These are phyloP conservation scores for Aspergillus ostianus DNA, from an alignment of 495 filamentous ascomycete species.

Conservation along the genomic window DNA sequence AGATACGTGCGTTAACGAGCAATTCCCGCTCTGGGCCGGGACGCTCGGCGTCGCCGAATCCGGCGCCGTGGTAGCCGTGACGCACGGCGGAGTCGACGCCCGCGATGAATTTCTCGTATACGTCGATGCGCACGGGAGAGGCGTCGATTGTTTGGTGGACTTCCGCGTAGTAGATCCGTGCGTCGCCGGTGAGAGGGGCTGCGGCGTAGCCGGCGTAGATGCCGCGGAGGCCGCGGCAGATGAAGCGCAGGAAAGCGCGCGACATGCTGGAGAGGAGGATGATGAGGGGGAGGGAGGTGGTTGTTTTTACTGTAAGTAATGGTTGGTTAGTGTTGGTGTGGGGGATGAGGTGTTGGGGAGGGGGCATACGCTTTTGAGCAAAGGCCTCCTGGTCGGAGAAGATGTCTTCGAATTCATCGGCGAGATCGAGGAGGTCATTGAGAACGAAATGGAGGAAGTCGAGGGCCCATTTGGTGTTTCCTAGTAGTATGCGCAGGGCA, in stretches of 20 bases:
- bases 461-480: constrained; percentile 60
- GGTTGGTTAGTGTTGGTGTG: constrained; percentile 13
- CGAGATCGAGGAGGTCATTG: constrained; percentile 63
- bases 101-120: constrained; percentile 50
- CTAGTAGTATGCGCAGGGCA: constrained; percentile 41
- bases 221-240: constrained; percentile 60
- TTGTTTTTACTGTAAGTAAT: constrained; percentile 45
- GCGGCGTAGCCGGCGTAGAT: constrained; percentile 36
- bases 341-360: background rate
- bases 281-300: constrained; percentile 59
- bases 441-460: constrained; percentile 68
- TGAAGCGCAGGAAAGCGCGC: constrained; percentile 65
- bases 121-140: constrained; percentile 43
- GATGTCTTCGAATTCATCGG: constrained; percentile 51
- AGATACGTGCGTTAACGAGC: constrained; percentile 45
- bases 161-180: constrained; percentile 41
- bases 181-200: constrained; percentile 33
- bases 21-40: constrained; percentile 49
- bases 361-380: constrained; percentile 42
- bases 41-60: constrained; percentile 46
- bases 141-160: constrained; percentile 41
- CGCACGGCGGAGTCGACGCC: constrained; percentile 48
- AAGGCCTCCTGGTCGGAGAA: constrained; percentile 41
- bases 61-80: constrained; percentile 45
- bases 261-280: constrained; percentile 72